Evolutionary conservation across 257 asterid species (phyloP).

Genomic region (Verbascum thapsus): DNA sequence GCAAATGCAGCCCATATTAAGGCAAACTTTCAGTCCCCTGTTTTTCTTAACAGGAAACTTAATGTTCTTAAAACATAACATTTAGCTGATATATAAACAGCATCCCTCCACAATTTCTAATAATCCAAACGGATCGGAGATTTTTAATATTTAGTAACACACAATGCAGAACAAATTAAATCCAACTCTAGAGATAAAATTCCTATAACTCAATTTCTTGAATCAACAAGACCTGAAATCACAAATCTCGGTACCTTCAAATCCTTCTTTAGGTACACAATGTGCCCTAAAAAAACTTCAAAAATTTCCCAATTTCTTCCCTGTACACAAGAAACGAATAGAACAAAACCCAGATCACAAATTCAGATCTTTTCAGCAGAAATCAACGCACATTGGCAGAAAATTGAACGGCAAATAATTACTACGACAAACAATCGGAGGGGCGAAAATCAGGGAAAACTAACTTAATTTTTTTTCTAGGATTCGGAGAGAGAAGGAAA

Average conservation of each 20-base stretch:
- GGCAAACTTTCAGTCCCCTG: constrained; percentile 45
- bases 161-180: constrained; percentile 1
- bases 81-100: constrained; percentile 35
- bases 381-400: constrained; percentile 66
- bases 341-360: constrained; percentile 44
- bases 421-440: no score
- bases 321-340: no score
- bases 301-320: no score
- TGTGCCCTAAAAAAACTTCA: not conserved
- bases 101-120: constrained; percentile 36
- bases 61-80: constrained; percentile 43
- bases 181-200: not conserved
- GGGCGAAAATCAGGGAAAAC: no score
- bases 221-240: constrained; percentile 15
- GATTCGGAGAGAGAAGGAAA: constrained; percentile 23
- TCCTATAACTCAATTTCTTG: constrained; percentile 6
- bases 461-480: not conserved
- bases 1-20: constrained; percentile 80
- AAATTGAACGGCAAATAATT: constrained; percentile 22
- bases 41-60: constrained; percentile 53
- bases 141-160: constrained; percentile 16
- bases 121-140: constrained; percentile 24
- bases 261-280: constrained; percentile 8
- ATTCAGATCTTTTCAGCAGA: constrained; percentile 34
- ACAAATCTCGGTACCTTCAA: constrained; percentile 23